Conservation (phyloP, 805 yeast genomes). For the Hanseniaspora lindneri region DNA sequence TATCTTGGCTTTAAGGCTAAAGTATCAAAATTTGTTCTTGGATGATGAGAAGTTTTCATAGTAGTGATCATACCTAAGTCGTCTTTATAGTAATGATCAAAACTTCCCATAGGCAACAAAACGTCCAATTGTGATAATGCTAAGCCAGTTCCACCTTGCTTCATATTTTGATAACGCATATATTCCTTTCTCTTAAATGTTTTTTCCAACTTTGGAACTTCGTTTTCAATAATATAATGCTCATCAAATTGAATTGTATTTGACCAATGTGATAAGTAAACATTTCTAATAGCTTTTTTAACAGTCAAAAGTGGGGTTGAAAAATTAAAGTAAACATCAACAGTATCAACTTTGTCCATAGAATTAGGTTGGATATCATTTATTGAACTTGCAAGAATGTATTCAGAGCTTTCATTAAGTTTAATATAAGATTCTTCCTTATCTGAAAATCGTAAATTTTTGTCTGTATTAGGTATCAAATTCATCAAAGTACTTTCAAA, state of each 20-base stretch:
- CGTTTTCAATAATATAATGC: conserved; percentile 66
- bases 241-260: conserved; percentile 66
- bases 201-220: conserved; percentile 52
- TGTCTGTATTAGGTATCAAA: not conserved
- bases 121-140: conserved; percentile 52
- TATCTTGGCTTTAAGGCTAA: conserved; percentile 69
- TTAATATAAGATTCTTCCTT: not conserved
- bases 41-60: conserved; percentile 31
- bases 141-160: conserved; percentile 36
- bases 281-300: conserved; percentile 39
- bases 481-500: conserved; percentile 4
- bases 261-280: conserved; percentile 87
- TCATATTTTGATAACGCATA: conserved; percentile 32
- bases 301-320: conserved; percentile 43
- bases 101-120: conserved; percentile 38
- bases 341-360: not conserved
- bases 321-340: conserved; percentile 39
- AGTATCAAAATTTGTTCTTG: conserved; percentile 20
- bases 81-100: conserved; percentile 74
- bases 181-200: conserved; percentile 78
- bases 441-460: conserved; percentile 1
- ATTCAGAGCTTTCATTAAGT: not conserved
- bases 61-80: conserved; percentile 90
- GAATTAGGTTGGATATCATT: not conserved
- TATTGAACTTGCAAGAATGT: not conserved